These are phyloP conservation scores for Logfia minima DNA, from an alignment of 129 eudicot species.

Conservation along the genomic window DNA sequence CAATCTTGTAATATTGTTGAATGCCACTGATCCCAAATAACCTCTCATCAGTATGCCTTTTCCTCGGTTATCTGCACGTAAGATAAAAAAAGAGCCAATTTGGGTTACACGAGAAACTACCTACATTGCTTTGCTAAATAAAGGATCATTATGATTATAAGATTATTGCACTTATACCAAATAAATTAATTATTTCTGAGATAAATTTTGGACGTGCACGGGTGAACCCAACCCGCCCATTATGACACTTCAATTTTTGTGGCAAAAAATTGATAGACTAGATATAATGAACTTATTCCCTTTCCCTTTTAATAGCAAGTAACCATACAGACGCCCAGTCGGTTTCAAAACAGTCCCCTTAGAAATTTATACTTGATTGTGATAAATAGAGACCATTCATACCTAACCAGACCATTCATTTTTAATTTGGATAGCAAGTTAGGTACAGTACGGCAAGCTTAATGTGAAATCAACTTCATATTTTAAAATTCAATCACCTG, in stretches of 20 bases:
- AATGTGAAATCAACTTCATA: neutral
- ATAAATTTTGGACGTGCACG: neutral
- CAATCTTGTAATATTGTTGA: constrained; percentile 82
- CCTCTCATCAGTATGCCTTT: constrained; percentile 56
- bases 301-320: neutral
- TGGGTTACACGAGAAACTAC: neutral
- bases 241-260: neutral
- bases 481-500: neutral
- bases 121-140: neutral
- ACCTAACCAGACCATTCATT: neutral
- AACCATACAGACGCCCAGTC: neutral
- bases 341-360: neutral
- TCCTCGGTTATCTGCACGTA: constrained; percentile 47
- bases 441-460: neutral
- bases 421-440: neutral
- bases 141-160: neutral
- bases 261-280: neutral
- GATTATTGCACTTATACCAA: neutral
- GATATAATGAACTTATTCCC: neutral
- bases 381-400: neutral
- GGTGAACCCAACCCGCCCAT: neutral
- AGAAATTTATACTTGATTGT: neutral
- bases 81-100: neutral
- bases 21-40: constrained; percentile 67
- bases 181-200: neutral